Evolutionary conservation across 768 basidiomycete genomes (phyloP).

Genomic region (Cystobasidium onofrii): DNA sequence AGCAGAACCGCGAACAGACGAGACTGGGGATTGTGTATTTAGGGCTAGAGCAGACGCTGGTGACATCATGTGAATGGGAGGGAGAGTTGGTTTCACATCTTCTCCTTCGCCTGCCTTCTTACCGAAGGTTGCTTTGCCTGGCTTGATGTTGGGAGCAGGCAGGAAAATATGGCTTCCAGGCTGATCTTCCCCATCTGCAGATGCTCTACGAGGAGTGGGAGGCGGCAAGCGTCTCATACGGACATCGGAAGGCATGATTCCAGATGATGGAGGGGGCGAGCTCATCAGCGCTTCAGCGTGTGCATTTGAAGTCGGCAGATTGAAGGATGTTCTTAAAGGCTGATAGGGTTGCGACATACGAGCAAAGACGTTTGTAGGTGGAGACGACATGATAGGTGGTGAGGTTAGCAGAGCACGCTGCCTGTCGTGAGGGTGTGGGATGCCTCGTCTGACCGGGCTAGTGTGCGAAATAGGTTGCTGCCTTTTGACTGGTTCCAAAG

Average conservation of each 20-base stretch:
- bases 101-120: background rate
- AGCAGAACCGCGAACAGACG: slow-evolving; percentile 16
- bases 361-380: slow-evolving; percentile 39
- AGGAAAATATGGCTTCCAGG: slow-evolving; percentile 27
- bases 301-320: background rate
- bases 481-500: background rate
- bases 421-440: background rate
- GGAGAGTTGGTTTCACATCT: slow-evolving; percentile 4
- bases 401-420: slow-evolving; percentile 27
- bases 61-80: slow-evolving; percentile 26
- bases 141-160: slow-evolving; percentile 30
- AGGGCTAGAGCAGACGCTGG: slow-evolving; percentile 11
- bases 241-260: slow-evolving; percentile 23
- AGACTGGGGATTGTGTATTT: slow-evolving; percentile 23
- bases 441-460: slow-evolving; percentile 6
- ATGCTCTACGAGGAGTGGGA: slow-evolving; percentile 8
- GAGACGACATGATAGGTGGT: slow-evolving; percentile 36
- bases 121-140: slow-evolving; percentile 5
- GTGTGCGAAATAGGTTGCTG: background rate
- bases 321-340: slow-evolving; percentile 33
- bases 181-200: background rate
- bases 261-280: slow-evolving; percentile 23
- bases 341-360: slow-evolving; percentile 41
- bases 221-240: slow-evolving; percentile 15
- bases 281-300: slow-evolving; percentile 13